These are phyloP conservation scores for Scedosporium apiospermum DNA, from an alignment of 2,329 filamentous ascomycete species.

Conservation along the genomic window DNA sequence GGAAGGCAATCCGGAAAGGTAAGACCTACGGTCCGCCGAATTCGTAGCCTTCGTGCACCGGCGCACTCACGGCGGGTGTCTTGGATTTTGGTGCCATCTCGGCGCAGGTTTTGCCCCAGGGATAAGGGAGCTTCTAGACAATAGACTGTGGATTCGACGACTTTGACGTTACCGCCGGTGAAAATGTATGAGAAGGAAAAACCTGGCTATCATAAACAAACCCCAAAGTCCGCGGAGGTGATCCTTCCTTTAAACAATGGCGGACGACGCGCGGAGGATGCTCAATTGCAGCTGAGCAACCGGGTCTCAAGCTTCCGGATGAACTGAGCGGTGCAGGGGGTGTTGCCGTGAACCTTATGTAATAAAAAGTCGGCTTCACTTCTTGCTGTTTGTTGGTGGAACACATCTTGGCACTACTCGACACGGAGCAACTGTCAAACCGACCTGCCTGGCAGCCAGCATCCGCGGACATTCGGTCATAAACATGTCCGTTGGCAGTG, in stretches of 20 bases:
- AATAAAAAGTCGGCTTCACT: neutral
- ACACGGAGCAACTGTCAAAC: too few species aligned
- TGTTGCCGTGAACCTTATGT: neutral
- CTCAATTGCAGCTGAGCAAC: neutral
- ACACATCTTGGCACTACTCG: too few species aligned
- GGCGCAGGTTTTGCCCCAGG: neutral
- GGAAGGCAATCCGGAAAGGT: neutral
- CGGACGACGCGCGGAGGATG: neutral
- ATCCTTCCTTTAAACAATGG: neutral
- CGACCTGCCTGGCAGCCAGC: too few species aligned
- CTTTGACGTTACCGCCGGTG: neutral
- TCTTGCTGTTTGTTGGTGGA: too few species aligned
- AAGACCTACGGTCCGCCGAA: conserved; percentile 40
- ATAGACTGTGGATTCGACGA: neutral
- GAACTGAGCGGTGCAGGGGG: neutral
- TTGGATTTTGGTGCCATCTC: conserved; percentile 24
- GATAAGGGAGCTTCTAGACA: neutral
- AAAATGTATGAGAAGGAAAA: neutral
- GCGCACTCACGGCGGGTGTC: conserved; percentile 12
- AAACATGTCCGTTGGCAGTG: too few species aligned
- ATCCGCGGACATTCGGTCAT: too few species aligned
- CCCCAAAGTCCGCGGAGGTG: neutral
- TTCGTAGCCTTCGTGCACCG: conserved; percentile 35
- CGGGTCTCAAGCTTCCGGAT: conserved; percentile 3
- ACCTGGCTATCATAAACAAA: neutral